Percentiles rank a stretch among this genome's conserved stretches.
phyloP scores from a whole-genome alignment of 2,329 filamentous ascomycete species.

The Talaromyces verruculosus region DNA sequence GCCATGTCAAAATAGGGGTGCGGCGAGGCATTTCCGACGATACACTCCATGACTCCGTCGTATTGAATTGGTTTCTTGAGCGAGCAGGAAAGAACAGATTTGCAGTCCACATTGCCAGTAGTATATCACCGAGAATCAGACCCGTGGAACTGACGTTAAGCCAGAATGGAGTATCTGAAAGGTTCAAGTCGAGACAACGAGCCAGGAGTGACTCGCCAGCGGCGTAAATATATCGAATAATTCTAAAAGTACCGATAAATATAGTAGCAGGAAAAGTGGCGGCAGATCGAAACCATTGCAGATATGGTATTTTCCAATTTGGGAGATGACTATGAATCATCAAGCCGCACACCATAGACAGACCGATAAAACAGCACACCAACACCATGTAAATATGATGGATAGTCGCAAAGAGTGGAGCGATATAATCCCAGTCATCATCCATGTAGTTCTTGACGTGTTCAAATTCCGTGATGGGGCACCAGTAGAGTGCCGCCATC shows the following conservation, averaged over 20 bases:
- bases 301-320: not conserved
- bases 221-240: not conserved
- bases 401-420: not conserved
- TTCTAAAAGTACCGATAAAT: not conserved
- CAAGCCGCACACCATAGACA: constrained; percentile 9
- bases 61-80: not conserved
- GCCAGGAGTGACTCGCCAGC: not conserved
- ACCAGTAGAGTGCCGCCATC: constrained; percentile 9
- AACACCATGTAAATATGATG: constrained; percentile 15
- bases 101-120: constrained; percentile 14
- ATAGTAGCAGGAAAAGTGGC: not conserved
- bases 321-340: constrained; percentile 10
- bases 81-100: not conserved
- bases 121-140: not conserved
- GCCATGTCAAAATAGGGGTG: not conserved
- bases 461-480: not conserved
- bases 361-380: constrained; percentile 10
- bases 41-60: not conserved
- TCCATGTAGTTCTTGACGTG: not conserved
- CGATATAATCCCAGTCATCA: not conserved
- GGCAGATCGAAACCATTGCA: not conserved
- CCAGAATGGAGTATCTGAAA: not conserved
- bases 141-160: not conserved
- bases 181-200: not conserved
- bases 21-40: not conserved